Conservation (phyloP, 2,329 filamentous ascomycete genomes). For the Incumbomyces delicatus region DNA sequence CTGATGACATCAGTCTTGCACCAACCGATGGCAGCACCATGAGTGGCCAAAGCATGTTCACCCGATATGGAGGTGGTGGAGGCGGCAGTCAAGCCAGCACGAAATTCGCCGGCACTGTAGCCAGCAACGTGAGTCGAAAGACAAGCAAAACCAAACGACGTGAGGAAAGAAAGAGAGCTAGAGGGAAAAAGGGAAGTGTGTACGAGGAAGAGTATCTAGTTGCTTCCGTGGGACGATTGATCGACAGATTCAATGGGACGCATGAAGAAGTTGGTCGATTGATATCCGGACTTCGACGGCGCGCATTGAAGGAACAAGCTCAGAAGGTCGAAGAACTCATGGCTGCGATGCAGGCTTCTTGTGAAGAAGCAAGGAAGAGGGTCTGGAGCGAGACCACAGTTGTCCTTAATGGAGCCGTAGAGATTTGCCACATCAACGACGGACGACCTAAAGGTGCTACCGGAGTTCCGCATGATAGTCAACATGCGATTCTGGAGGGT, state of each 20-base stretch:
- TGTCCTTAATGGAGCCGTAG: conserved; percentile 18
- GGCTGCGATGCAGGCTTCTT: conserved; percentile 63
- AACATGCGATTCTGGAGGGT: conserved; percentile 28
- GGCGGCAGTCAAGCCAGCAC: conserved; percentile 5
- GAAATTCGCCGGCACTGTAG: conserved; percentile 43
- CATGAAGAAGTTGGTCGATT: conserved; percentile 64
- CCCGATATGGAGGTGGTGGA: conserved; percentile 60
- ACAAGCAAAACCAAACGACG: conserved; percentile 79
- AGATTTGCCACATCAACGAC: conserved; percentile 14
- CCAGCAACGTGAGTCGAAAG: conserved; percentile 63
- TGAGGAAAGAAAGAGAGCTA: conserved; percentile 89
- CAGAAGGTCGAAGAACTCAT: conserved; percentile 65
- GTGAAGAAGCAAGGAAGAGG: conserved; percentile 55
- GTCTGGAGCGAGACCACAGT: conserved; percentile 45
- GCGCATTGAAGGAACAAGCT: conserved; percentile 81
- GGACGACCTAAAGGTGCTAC: conserved; percentile 23
- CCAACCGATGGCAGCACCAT: conserved; percentile 73
- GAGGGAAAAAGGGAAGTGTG: conserved; percentile 90
- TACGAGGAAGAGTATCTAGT: conserved; percentile 98
- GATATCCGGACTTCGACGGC: conserved; percentile 64
- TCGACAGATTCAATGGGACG: conserved; percentile 68
- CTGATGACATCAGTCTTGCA: conserved; percentile 86
- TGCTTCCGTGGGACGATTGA: conserved; percentile 70
- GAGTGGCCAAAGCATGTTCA: conserved; percentile 75
- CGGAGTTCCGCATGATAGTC: conserved; percentile 32